Base-by-base conservation (phyloP, 2,329 filamentous ascomycete species). In the Neophaeococcomyces mojaviensis region DNA sequence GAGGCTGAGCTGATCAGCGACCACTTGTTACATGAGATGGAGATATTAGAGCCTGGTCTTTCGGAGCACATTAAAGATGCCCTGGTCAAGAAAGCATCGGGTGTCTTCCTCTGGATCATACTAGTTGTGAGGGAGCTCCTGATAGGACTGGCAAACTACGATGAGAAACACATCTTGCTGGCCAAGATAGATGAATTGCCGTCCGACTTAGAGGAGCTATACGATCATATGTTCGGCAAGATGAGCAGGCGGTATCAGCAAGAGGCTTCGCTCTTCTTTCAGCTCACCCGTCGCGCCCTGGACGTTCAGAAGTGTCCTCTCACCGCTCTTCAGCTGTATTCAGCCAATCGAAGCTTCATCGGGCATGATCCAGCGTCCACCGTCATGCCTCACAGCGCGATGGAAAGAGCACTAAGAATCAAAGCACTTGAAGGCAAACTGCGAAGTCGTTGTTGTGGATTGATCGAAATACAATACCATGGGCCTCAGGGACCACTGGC, bases 61-160 rank as follows among this genome's bases (percentile, higher is more conserved):
- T 28, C 24, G 10, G 24, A 28, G 5, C 24, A 28, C 5, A 10
- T 28, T 28, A 28, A 6, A 5, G 10, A 28, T 6, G 39, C 15
- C n/a, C 16, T 48, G 5, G 31, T 10, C n/a, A 20, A 36, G 5
- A 44, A 32, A 31, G 32, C 46, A 3, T 22, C 15, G 9, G 46
- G 46, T 8, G 41, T 49, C 6, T 49, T 49, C 24, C 41, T 49
- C 12, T 49, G 46, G 46, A 34, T 49, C n/a, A 13, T 26, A 2
- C n/a, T 49, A 9, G 41, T 39, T 15, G 36, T 41, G 9, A 32
- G 41, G 13, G n/a, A 15, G n/a, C 12, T 42, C 2, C 16, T 41
- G 15, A 15, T 18, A 16, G 44, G 44, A 8, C 20, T 47, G n/a
- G 12, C 16, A 4, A 42, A 47, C 15, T 20, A 35, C 18, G 44